phyloP scores from a whole-genome alignment of 345 rosid species.

The Cardamine resedifolia region DNA sequence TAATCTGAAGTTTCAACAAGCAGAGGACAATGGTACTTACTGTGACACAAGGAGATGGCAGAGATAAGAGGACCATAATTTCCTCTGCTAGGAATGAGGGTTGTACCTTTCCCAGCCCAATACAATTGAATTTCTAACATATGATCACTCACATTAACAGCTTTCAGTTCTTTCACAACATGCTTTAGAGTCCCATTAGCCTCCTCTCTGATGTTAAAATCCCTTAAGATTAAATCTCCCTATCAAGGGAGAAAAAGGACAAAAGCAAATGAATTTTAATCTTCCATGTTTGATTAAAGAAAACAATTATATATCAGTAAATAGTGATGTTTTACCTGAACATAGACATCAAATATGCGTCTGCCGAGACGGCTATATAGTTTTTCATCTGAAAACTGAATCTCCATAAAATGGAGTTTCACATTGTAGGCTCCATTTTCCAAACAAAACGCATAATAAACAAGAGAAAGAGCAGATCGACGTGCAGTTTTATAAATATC shows the following conservation, averaged over 20 bases:
- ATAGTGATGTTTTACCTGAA: constrained; percentile 41
- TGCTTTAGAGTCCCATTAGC: constrained; percentile 45
- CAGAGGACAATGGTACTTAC: constrained; percentile 26
- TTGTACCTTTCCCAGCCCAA: constrained; percentile 62
- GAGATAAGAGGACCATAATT: constrained; percentile 65
- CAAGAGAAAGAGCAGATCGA: constrained; percentile 54
- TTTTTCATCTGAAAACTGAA: constrained; percentile 46
- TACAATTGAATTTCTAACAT: constrained; percentile 53
- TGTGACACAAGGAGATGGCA: constrained; percentile 52
- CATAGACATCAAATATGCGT: constrained; percentile 60
- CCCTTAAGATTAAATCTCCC: constrained; percentile 38
- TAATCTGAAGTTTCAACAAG: not conserved
- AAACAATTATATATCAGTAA: not conserved
- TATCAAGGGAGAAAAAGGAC: not conserved
- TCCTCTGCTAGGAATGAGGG: constrained; percentile 43
- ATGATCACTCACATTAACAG: constrained; percentile 35
- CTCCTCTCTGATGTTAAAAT: constrained; percentile 53
- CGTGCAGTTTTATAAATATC: constrained; percentile 52
- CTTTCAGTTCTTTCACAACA: constrained; percentile 5
- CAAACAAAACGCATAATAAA: constrained; percentile 63
- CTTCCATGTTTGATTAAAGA: not conserved
- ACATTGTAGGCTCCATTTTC: constrained; percentile 58
- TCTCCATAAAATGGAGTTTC: constrained; percentile 66
- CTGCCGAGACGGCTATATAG: constrained; percentile 49
- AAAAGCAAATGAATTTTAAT: not conserved